Percentiles rank a stretch among this genome's conserved stretches.
These are phyloP conservation scores for Gentiana macrophylla DNA, from an alignment of 257 asterid species.

Conservation along the genomic window DNA sequence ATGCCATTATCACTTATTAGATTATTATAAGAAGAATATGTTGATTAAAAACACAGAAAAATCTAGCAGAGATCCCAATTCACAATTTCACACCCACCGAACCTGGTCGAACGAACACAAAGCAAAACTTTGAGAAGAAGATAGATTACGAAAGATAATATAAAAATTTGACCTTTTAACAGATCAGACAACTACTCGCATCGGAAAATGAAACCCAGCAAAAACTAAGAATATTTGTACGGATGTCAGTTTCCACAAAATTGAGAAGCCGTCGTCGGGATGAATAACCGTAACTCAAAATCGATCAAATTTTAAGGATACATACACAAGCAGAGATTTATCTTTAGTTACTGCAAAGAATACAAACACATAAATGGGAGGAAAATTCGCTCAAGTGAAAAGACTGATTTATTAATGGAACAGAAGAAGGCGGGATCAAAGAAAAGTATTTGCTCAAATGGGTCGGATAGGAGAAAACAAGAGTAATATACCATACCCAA, in stretches of 20 bases:
- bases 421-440: not conserved
- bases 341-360: no score
- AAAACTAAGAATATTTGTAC: no score
- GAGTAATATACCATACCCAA: no score
- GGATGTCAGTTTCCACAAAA: no score
- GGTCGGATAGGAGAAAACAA: no score
- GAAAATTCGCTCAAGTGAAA: no score
- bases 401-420: no score
- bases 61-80: constrained; percentile 94
- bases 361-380: no score
- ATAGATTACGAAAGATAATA: constrained; percentile 5
- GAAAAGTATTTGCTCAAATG: constrained; percentile 50
- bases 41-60: constrained; percentile 28
- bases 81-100: constrained; percentile 66
- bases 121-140: constrained; percentile 21
- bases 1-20: constrained; percentile 14
- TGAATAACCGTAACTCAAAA: constrained; percentile 27
- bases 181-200: constrained; percentile 15
- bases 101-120: constrained; percentile 51
- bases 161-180: not conserved
- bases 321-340: not conserved
- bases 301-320: constrained; percentile 15
- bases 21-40: constrained; percentile 8
- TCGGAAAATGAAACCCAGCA: constrained; percentile 32
- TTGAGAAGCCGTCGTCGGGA: no score